Percentiles rank a stretch among this genome's conserved stretches.
These are phyloP conservation scores for Cryphonectria radicalis DNA, from an alignment of 2,329 filamentous ascomycete species.

Conservation along the genomic window DNA sequence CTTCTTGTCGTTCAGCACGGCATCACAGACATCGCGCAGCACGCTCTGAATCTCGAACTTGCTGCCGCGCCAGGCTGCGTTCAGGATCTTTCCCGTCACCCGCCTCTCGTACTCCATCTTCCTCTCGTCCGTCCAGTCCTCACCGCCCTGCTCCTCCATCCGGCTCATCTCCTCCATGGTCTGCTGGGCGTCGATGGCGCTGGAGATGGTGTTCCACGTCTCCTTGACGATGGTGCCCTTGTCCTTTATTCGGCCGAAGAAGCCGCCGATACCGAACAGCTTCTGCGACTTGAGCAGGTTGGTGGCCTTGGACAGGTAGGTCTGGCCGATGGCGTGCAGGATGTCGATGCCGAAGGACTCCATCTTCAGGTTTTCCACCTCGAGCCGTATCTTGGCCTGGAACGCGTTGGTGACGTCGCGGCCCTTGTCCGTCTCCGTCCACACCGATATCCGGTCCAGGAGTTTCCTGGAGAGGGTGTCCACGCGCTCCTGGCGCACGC, in stretches of 20 bases:
- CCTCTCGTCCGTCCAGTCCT: slow-evolving; percentile 98
- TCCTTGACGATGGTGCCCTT: slow-evolving; percentile 97
- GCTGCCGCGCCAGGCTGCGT: slow-evolving; percentile 92
- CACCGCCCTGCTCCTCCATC: slow-evolving; percentile 89
- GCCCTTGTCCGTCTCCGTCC: slow-evolving; percentile 96
- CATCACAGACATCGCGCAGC: slow-evolving; percentile 90
- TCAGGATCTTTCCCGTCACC: slow-evolving; percentile 97
- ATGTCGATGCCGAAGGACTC: slow-evolving; percentile 98
- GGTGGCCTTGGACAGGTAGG: slow-evolving; percentile 86
- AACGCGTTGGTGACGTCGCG: slow-evolving; percentile 84
- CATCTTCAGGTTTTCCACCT: slow-evolving; percentile 99
- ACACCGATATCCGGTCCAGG: slow-evolving; percentile 85
- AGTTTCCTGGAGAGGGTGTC: slow-evolving; percentile 83
- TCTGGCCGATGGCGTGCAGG: slow-evolving; percentile 89
- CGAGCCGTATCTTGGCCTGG: slow-evolving; percentile 89
- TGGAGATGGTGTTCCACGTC: slow-evolving; percentile 96
- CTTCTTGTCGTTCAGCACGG: slow-evolving; percentile 77
- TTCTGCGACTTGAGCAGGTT: slow-evolving; percentile 93
- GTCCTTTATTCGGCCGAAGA: slow-evolving; percentile 92
- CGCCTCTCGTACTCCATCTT: slow-evolving; percentile 93
- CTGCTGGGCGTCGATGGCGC: slow-evolving; percentile 94
- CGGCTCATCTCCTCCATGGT: slow-evolving; percentile 99
- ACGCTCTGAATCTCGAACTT: slow-evolving; percentile 99
- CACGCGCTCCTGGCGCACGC: slow-evolving; percentile 83
- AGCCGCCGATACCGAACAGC: slow-evolving; percentile 92